Base-by-base conservation (phyloP, 169 alveolate genomes). In the Plasmodium yoelii region DNA sequence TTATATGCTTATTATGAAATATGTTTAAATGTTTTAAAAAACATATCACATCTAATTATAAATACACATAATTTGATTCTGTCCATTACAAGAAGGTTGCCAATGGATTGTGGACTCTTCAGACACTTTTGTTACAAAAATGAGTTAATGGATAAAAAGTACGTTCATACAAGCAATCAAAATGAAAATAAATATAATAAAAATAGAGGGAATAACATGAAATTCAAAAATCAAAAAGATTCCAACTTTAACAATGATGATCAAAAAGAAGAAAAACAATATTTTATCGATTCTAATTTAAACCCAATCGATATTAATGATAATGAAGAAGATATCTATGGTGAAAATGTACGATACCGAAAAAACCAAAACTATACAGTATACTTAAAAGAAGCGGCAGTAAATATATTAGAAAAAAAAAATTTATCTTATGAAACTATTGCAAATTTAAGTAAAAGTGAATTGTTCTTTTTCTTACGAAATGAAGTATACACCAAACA, bases 1-100 rank as follows among this genome's bases (percentile, higher is more conserved):
- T 87, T 96, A 39, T 94, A 98, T 87, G 98, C 99, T 26, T 96
- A 96, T 88, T 97, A 94, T 71, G 99, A 97, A 87, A 94, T 97
- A 61, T 95, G 95, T 68, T 87, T 96, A 91, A 96, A 95, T 65
- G 96, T 93, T 86, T 71, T 93, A 65, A 95, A 90, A 42, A 93
- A 90, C 67, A 94, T 90, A 19, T 95, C 94, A 42, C 87, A 93
- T 92, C 93, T 89, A 87, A 95, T 93, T 88, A 97, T 56, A 86
- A 92, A 74, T 87, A 96, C 87, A 90, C 98, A 67, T 93, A 94
- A 65, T 49, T 75, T 77, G 22, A 77, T 77, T 49, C 18, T 77
- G 1, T 44, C 88, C 46, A 77, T 77, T 63, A n/a, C 65, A 34
- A 77, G 88, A 68, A 77, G 88, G 55, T 57, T 77, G 0, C 88